These are phyloP conservation scores for Nigrograna mackinnonii DNA, from an alignment of 2,329 filamentous ascomycete genomes.

Conservation along the genomic window DNA sequence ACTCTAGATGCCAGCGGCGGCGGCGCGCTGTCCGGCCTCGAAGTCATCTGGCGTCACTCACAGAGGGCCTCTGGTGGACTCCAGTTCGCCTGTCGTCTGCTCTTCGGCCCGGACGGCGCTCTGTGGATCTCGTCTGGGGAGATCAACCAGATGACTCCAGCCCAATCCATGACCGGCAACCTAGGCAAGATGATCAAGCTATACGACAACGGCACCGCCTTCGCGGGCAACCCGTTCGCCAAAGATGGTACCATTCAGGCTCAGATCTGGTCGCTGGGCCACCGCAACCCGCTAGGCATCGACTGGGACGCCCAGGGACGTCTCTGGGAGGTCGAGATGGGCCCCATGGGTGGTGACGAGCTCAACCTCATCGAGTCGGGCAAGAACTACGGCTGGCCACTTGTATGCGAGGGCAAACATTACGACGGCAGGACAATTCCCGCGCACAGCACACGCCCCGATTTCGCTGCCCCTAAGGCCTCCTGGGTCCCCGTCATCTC, in stretches of 20 bases:
- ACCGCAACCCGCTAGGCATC: constrained; percentile 19
- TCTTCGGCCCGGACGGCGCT: constrained; percentile 17
- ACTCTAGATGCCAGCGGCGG: constrained; percentile 15
- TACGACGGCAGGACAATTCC: constrained; percentile 15
- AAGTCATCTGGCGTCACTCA: constrained; percentile 21
- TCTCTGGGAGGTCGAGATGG: constrained; percentile 21
- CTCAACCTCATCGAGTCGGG: constrained; percentile 18
- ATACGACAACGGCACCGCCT: constrained; percentile 21
- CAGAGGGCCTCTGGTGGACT: constrained; percentile 17
- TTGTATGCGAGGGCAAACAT: constrained; percentile 16
- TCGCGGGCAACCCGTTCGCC: constrained; percentile 18
- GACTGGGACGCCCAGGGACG: constrained; percentile 19
- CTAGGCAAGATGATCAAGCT: constrained; percentile 18
- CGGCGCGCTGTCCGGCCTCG: constrained; percentile 15
- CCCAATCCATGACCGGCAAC: constrained; percentile 19
- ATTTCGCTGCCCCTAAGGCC: constrained; percentile 15
- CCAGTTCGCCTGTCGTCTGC: constrained; percentile 17
- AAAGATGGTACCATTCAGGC: constrained; percentile 15
- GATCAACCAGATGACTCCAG: constrained; percentile 19
- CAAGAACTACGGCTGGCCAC: constrained; percentile 18
- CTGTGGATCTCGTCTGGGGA: constrained; percentile 19
- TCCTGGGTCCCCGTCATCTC: constrained; percentile 20
- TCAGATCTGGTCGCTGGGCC: constrained; percentile 19
- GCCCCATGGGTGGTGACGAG: constrained; percentile 19
- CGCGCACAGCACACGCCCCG: constrained; percentile 16